These are phyloP conservation scores for Alternaria metachromatica DNA, from an alignment of 2,329 filamentous ascomycete genomes.

Conservation along the genomic window DNA sequence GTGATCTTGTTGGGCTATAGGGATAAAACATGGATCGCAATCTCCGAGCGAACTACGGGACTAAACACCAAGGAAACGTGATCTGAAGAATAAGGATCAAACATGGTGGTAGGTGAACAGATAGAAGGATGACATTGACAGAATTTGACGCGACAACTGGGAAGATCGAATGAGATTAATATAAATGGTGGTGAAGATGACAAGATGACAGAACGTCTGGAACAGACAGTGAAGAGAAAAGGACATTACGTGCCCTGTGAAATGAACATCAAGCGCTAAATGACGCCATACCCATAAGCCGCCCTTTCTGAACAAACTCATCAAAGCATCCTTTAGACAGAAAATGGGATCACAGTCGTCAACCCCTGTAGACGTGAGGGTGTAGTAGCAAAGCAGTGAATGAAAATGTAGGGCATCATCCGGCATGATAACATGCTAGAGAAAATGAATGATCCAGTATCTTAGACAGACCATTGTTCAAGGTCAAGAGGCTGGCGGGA, in stretches of 20 bases:
- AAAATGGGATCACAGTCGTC: neutral
- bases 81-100: neutral
- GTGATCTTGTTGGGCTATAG: neutral
- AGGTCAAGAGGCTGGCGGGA: neutral
- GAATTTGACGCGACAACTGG: neutral
- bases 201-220: neutral
- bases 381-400: neutral
- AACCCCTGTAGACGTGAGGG: neutral
- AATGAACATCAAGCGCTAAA: neutral
- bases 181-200: conserved; percentile 10
- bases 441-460: neutral
- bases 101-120: neutral
- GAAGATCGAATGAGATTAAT: conserved; percentile 13
- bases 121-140: neutral
- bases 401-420: neutral
- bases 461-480: neutral
- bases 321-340: neutral
- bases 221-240: conserved; percentile 1
- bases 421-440: neutral
- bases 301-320: neutral
- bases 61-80: neutral
- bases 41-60: neutral
- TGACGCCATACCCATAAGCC: neutral
- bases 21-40: neutral
- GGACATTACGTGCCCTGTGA: neutral